Evolutionary conservation across 306 rosid species (phyloP).

Genomic region (Prosopis cineraria): DNA sequence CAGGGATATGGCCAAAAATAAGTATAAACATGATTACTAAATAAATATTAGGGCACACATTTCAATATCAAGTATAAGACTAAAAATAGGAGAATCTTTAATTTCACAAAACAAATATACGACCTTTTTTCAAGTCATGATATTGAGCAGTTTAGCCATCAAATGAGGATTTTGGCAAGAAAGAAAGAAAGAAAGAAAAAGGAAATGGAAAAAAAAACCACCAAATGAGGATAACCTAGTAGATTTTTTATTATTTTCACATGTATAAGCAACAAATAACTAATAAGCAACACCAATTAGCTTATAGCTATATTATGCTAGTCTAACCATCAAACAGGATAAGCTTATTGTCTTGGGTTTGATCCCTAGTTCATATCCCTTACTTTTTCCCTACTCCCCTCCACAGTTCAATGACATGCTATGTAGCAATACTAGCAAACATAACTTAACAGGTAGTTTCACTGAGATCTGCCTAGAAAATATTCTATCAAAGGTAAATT

Average conservation of each 20-base stretch:
- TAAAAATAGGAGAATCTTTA: neutral
- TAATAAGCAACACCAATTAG: neutral
- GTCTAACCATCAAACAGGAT: neutral
- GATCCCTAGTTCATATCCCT: neutral
- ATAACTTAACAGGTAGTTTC: neutral
- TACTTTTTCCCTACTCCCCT: neutral
- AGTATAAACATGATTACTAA: constrained; percentile 12
- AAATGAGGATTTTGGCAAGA: neutral
- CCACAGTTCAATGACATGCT: neutral
- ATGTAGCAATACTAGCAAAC: neutral
- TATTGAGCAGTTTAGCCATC: neutral
- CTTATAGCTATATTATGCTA: neutral
- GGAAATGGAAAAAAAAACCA: neutral
- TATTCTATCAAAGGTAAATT: constrained; percentile 29
- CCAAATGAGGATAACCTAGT: neutral
- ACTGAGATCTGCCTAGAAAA: constrained; percentile 22
- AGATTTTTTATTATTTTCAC: neutral
- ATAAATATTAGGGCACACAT: neutral
- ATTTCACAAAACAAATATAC: neutral
- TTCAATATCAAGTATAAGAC: neutral
- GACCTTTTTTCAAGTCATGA: neutral
- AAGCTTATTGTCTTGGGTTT: neutral
- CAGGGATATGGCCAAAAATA: constrained; percentile 30
- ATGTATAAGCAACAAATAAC: neutral
- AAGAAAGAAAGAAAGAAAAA: neutral